phyloP scores from a whole-genome alignment of 2,329 filamentous ascomycete species.

The Alternaria conjuncta region DNA sequence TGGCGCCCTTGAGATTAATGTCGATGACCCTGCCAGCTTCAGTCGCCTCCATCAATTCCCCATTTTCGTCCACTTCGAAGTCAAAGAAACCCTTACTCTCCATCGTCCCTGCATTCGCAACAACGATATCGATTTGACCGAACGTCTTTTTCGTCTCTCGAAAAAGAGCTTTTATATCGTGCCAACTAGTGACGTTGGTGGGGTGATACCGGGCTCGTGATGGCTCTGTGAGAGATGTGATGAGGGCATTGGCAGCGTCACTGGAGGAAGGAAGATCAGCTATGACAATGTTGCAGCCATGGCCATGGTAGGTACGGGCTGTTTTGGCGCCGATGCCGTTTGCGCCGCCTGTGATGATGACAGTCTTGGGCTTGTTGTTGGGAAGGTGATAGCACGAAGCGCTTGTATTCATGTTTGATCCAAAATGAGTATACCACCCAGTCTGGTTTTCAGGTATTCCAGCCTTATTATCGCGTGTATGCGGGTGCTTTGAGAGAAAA shows the following conservation, averaged over 20 bases:
- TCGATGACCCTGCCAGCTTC: constrained; percentile 41
- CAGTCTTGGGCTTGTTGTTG: constrained; percentile 42
- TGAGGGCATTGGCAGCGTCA: constrained; percentile 36
- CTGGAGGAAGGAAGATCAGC: constrained; percentile 41
- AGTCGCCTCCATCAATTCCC: constrained; percentile 35
- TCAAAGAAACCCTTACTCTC: constrained; percentile 41
- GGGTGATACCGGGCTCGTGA: constrained; percentile 45
- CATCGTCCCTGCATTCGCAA: constrained; percentile 55
- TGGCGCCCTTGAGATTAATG: constrained; percentile 54
- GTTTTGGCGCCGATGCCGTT: constrained; percentile 52
- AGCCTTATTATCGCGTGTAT: background rate
- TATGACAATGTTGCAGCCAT: constrained; percentile 51
- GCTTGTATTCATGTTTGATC: background rate
- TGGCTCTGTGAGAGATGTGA: constrained; percentile 33
- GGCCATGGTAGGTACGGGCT: constrained; percentile 44
- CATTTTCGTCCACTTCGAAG: constrained; percentile 40
- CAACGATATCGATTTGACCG: constrained; percentile 49
- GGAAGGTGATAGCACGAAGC: constrained; percentile 12
- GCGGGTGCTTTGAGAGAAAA: background rate
- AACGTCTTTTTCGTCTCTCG: constrained; percentile 40
- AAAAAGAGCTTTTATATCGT: constrained; percentile 46
- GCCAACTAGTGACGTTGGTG: constrained; percentile 48
- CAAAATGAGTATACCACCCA: background rate
- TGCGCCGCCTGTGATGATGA: constrained; percentile 52
- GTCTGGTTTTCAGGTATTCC: background rate